phyloP scores from a whole-genome alignment of 2,329 filamentous ascomycete species.

The Microsporum audouinii region DNA sequence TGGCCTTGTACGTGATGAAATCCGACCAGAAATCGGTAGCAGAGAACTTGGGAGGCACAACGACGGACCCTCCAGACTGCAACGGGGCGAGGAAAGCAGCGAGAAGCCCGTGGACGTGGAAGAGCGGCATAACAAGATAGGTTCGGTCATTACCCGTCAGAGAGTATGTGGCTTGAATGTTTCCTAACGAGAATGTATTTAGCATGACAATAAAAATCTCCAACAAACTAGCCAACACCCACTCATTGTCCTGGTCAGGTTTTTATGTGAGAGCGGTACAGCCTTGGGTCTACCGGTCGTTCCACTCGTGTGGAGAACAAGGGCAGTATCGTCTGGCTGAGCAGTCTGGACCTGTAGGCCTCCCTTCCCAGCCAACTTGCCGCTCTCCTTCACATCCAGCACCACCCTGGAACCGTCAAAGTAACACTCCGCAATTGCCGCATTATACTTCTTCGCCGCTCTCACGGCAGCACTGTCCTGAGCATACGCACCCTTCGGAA shows the following conservation, averaged over 20 bases:
- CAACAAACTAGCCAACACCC: slow-evolving; percentile 21
- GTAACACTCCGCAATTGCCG: slow-evolving; percentile 78
- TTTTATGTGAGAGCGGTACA: slow-evolving; percentile 68
- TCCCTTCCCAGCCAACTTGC: slow-evolving; percentile 49
- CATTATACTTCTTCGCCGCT: slow-evolving; percentile 66
- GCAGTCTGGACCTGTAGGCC: slow-evolving; percentile 42
- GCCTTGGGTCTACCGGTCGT: slow-evolving; percentile 80
- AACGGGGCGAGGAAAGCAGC: slow-evolving; percentile 72
- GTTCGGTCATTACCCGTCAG: slow-evolving; percentile 62
- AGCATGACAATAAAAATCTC: slow-evolving; percentile 2
- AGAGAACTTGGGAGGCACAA: slow-evolving; percentile 70
- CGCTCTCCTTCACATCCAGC: slow-evolving; percentile 65
- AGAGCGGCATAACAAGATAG: slow-evolving; percentile 80
- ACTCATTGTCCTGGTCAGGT: slow-evolving; percentile 72
- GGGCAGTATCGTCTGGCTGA: slow-evolving; percentile 64
- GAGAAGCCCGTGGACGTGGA: slow-evolving; percentile 81
- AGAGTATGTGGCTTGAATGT: slow-evolving; percentile 67
- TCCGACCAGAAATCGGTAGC: slow-evolving; percentile 73
- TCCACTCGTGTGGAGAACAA: slow-evolving; percentile 74
- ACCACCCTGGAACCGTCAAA: slow-evolving; percentile 62
- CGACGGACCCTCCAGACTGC: slow-evolving; percentile 61
- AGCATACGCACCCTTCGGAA: slow-evolving; percentile 58
- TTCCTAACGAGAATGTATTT: slow-evolving; percentile 38
- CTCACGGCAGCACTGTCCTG: slow-evolving; percentile 59
- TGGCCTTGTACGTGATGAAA: slow-evolving; percentile 61